Percentiles rank a stretch among this genome's conserved stretches.
Conservation (phyloP, 164 flowering plant species). For the Dillenia turbinata region DNA sequence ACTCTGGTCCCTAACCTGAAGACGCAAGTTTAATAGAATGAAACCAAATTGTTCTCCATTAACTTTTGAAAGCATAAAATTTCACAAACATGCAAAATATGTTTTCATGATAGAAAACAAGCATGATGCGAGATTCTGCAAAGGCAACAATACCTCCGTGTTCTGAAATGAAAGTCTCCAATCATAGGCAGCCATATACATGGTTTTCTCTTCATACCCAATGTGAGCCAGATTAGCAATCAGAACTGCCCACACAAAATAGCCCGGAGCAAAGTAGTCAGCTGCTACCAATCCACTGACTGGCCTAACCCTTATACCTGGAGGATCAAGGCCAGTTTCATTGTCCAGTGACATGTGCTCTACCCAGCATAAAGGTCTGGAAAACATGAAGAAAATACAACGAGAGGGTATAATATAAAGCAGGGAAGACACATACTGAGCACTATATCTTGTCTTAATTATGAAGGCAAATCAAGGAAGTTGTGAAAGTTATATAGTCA, state of each 20-base stretch:
- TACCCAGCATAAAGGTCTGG: conserved; percentile 74
- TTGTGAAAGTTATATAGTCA: too few relatives aligned
- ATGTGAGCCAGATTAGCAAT: conserved; percentile 73
- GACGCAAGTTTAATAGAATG: background rate
- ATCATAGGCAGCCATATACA: conserved; percentile 87
- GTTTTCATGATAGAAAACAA: too few relatives aligned
- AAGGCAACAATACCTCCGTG: conserved; percentile 47
- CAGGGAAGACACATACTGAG: too few relatives aligned
- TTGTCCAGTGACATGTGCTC: conserved; percentile 78
- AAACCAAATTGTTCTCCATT: too few relatives aligned
- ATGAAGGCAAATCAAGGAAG: too few relatives aligned
- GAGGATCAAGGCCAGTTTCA: conserved; percentile 74
- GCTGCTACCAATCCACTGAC: conserved; percentile 79
- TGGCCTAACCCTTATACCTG: conserved; percentile 61
- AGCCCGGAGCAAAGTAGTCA: conserved; percentile 75
- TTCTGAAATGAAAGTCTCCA: conserved; percentile 80
- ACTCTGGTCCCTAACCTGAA: conserved; percentile 61
- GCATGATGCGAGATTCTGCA: background rate
- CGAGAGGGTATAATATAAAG: too few relatives aligned
- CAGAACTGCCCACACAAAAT: conserved; percentile 83
- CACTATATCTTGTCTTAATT: too few relatives aligned
- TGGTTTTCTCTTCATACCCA: conserved; percentile 79
- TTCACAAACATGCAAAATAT: too few relatives aligned
- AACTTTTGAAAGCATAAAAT: too few relatives aligned
- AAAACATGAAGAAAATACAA: conserved; percentile 6